Evolutionary conservation across 306 rosid genomes (phyloP).

Genomic region (Myrica gale): DNA sequence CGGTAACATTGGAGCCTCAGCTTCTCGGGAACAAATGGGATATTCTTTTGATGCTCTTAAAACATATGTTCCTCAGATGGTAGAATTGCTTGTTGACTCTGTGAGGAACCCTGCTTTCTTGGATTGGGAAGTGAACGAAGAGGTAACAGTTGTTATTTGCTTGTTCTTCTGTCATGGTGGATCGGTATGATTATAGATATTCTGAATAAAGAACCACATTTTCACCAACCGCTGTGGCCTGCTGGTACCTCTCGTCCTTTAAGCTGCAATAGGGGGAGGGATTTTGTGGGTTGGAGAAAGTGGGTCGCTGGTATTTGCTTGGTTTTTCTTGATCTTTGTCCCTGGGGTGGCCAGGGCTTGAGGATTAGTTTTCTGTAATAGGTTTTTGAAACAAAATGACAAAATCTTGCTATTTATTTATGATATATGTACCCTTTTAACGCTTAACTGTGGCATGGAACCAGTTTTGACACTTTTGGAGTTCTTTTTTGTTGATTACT

Average conservation of each 20-base stretch:
- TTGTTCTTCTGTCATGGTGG: constrained; percentile 8
- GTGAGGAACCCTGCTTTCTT: constrained; percentile 89
- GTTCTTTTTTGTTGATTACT: background rate
- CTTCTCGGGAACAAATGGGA: constrained; percentile 96
- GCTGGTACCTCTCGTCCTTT: background rate
- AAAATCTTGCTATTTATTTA: too few species aligned
- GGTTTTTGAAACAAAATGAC: too few species aligned
- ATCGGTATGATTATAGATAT: constrained; percentile 12
- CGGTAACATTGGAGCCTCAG: constrained; percentile 83
- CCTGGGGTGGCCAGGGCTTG: too few species aligned
- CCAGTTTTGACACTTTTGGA: background rate
- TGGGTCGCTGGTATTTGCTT: background rate
- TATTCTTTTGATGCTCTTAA: constrained; percentile 92
- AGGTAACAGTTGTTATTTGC: constrained; percentile 48
- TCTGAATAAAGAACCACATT: background rate
- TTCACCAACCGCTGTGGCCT: background rate
- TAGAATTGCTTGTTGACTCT: constrained; percentile 78
- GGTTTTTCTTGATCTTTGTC: background rate
- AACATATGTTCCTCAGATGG: constrained; percentile 90
- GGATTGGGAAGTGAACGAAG: constrained; percentile 97
- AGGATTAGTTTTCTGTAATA: too few species aligned
- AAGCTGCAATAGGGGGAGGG: background rate
- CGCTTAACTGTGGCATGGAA: constrained; percentile 1
- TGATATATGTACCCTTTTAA: too few species aligned
- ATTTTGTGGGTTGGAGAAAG: constrained; percentile 4